Percentiles rank a stretch among this genome's conserved stretches.
Conservation (phyloP, 2,329 filamentous ascomycete genomes). For the Geosmithia morbida region DNA sequence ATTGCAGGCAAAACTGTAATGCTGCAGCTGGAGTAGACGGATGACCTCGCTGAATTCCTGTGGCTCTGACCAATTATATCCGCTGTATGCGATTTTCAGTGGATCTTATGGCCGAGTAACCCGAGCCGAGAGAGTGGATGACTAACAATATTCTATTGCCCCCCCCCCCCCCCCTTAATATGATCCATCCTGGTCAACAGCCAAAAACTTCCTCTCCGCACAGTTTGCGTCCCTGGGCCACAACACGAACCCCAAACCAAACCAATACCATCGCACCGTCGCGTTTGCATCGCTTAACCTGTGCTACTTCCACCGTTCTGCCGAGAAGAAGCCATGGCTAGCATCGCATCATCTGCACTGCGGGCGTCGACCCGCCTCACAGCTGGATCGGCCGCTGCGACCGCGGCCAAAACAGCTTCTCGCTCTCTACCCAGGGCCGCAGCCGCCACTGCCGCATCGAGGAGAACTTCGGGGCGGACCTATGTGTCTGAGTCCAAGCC, state of each 20-base stretch:
- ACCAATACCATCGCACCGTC: constrained; percentile 1
- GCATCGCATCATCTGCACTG: constrained; percentile 51
- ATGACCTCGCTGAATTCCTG: not conserved
- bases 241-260: not conserved
- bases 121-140: constrained; percentile 12
- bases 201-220: constrained; percentile 1
- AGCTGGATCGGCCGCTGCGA: constrained; percentile 21
- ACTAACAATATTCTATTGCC: constrained; percentile 1
- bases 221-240: not conserved
- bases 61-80: constrained; percentile 15
- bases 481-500: constrained; percentile 80
- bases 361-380: constrained; percentile 58
- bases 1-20: not conserved
- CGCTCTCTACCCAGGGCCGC: constrained; percentile 14
- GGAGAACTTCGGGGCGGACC: constrained; percentile 30
- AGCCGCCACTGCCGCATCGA: constrained; percentile 10
- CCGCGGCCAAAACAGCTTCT: constrained; percentile 10
- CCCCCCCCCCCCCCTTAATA: constrained; percentile 1
- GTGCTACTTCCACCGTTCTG: constrained; percentile 5
- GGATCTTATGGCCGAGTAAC: constrained; percentile 19
- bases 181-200: not conserved
- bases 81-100: constrained; percentile 1
- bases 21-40: not conserved
- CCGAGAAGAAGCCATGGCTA: constrained; percentile 36
- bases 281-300: constrained; percentile 5